phyloP scores from a whole-genome alignment of 371 early-diverging fungal genomes.

The Syncephalastrum contaminatum region DNA sequence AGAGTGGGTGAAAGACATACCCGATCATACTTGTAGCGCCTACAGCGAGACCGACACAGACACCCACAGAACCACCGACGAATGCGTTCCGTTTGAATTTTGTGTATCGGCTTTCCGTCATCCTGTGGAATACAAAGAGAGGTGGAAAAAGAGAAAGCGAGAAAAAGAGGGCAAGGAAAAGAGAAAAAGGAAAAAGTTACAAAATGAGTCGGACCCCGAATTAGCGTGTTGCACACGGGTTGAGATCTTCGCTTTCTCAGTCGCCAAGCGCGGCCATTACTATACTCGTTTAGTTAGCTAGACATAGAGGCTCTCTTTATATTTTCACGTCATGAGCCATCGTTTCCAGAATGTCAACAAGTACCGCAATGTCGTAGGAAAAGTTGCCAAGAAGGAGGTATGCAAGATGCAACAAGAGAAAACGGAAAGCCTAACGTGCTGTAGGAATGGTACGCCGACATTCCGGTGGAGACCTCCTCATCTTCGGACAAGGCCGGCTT shows the following conservation, averaged over 20 bases:
- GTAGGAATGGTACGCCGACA: conserved; percentile 58
- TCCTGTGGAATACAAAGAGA: conserved; percentile 1
- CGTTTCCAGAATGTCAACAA: conserved; percentile 57
- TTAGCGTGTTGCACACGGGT: neutral
- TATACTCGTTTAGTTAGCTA: too few species aligned
- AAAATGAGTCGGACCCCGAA: neutral
- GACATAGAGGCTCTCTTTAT: neutral
- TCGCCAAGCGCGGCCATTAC: too few species aligned
- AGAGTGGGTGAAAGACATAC: conserved; percentile 2
- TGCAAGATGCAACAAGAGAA: neutral
- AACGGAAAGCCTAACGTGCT: neutral
- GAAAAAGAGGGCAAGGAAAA: conserved; percentile 4
- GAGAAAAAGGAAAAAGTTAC: conserved; percentile 2
- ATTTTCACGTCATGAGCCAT: conserved; percentile 31
- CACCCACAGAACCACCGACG: conserved; percentile 19
- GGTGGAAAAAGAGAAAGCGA: neutral
- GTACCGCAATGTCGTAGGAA: conserved; percentile 64
- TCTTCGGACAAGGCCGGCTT: conserved; percentile 50
- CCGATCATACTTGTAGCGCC: conserved; percentile 17
- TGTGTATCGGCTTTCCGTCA: conserved; percentile 8
- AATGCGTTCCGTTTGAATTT: conserved; percentile 11
- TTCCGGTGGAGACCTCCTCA: conserved; percentile 42
- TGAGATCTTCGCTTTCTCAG: neutral
- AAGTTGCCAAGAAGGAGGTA: conserved; percentile 60
- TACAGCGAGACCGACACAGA: conserved; percentile 19